These are phyloP conservation scores for Colletotrichum tropicicola DNA, from an alignment of 2,329 filamentous ascomycete genomes.

Conservation along the genomic window DNA sequence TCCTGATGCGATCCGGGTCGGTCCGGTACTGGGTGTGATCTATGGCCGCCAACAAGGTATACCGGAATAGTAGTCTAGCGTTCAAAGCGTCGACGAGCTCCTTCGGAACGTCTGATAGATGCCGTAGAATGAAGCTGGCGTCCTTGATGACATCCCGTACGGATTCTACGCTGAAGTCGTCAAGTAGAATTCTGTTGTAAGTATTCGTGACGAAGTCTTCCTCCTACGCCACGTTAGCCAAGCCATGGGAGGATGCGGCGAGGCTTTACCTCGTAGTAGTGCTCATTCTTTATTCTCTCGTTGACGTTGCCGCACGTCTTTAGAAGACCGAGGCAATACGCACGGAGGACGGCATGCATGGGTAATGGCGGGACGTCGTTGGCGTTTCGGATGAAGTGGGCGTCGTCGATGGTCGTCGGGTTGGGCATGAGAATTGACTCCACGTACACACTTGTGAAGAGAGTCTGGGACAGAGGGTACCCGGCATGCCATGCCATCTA, in stretches of 20 bases:
- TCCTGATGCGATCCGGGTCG: constrained; percentile 55
- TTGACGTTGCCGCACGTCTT: constrained; percentile 87
- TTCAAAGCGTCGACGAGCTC: constrained; percentile 65
- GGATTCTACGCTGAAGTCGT: constrained; percentile 65
- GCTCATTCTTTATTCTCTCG: constrained; percentile 78
- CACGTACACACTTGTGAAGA: constrained; percentile 92
- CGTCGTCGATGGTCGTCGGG: constrained; percentile 70
- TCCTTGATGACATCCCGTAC: constrained; percentile 63
- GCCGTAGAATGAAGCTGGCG: constrained; percentile 61
- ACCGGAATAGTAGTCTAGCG: constrained; percentile 72
- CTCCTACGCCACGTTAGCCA: constrained; percentile 66
- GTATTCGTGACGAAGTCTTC: constrained; percentile 97
- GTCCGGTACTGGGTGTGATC: constrained; percentile 56
- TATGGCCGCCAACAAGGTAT: constrained; percentile 66
- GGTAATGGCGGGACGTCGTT: constrained; percentile 40
- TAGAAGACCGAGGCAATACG: constrained; percentile 86
- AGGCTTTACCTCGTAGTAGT: constrained; percentile 94
- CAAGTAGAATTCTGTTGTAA: constrained; percentile 82
- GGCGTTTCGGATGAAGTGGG: constrained; percentile 63
- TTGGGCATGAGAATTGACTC: constrained; percentile 81
- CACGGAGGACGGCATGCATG: constrained; percentile 74
- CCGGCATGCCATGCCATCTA: constrained; percentile 97
- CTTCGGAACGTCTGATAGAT: constrained; percentile 46
- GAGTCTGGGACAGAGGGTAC: constrained; percentile 92
- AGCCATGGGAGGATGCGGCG: constrained; percentile 32